Evolutionary conservation across 331 rosid species (phyloP), one percentile per base, ranked within the genome.

Genomic region (Cydonia oblonga): DNA sequence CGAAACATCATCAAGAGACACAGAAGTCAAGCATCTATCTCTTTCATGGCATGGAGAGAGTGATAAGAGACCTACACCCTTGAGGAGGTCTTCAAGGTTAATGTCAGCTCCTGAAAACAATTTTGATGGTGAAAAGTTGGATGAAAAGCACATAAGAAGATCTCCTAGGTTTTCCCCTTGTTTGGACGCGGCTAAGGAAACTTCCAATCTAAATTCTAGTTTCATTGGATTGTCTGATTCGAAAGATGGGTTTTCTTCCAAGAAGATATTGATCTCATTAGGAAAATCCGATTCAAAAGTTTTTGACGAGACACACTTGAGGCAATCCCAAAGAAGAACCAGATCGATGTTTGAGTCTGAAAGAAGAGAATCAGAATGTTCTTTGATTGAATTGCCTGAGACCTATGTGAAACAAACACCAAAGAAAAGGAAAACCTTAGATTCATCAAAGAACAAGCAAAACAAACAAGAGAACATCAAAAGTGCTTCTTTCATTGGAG

Each of bases 401-500:
- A 76, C 82, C 57, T 83, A 44, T 44, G 85, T 78, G 71, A 76
- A 79, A 15, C 78, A 65, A 28, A 73, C 80, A 44, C 79, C 71
- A 77, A 75, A 83, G 82, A 87, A 82, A 69, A 75, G 11, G 44
- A 83, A 66, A 54, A 66, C 68, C 63, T 60, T 85, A 15, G 49
- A 51, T 63, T 69, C 79, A 80, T 82, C 71, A 57, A 42, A 22
- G 26, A 22, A 22, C 22, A 68, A 70, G 76, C 49, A 29, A 46
- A 66, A 76, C 18, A 66, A 73, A 77, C 49, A 29, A 46, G 66
- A 74, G 61, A 46, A 66, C 19, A 3, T 42, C n/a, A 66, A 65
- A 69, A 56, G 35, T 74, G 15, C 83, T 80, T 84, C 66, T 73
- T 93, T 90, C 75, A 51, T 89, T 78, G 97, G 97, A 71, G 93